Conservation (phyloP, 495 filamentous ascomycete species). For the Recurvomyces mirabilis region DNA sequence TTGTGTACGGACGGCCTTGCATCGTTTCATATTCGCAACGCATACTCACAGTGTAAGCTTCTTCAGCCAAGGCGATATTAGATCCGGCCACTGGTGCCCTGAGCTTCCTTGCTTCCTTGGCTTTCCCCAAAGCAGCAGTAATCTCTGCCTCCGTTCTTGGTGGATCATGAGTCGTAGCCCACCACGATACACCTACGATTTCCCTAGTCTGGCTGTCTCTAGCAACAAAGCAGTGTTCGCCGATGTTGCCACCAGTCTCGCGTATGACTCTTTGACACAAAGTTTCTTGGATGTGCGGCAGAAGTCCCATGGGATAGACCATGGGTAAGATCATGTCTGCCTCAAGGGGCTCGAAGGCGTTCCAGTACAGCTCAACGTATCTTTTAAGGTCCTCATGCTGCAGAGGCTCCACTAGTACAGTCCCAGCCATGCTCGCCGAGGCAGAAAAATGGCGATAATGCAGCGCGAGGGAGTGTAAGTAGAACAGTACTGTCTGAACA, state of each 20-base stretch:
- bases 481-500: too few relatives aligned
- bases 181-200: conserved; percentile 6
- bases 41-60: not conserved
- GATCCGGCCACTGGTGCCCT: not conserved
- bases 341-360: conserved; percentile 3
- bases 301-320: conserved; percentile 5
- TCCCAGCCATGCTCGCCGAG: too few relatives aligned
- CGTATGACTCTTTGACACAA: not conserved
- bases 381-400: not conserved
- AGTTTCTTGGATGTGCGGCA: not conserved
- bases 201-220: conserved; percentile 8
- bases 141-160: not conserved
- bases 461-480: too few relatives aligned
- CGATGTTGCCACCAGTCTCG: conserved; percentile 1
- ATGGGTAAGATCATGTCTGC: conserved; percentile 9
- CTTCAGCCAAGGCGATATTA: conserved; percentile 3
- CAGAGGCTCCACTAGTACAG: conserved; percentile 9
- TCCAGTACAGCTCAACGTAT: conserved; percentile 10
- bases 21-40: not conserved
- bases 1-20: conserved; percentile 4
- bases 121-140: not conserved
- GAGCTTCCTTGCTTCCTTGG: conserved; percentile 1
- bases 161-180: too few relatives aligned
- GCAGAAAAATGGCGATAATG: too few relatives aligned
- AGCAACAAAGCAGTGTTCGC: conserved; percentile 9